A percentile compares a stretch with the other conserved stretches of the same genome.
These are phyloP conservation scores for Aspergillus sergii DNA, from an alignment of 2,329 filamentous ascomycete species.

Conservation along the genomic window DNA sequence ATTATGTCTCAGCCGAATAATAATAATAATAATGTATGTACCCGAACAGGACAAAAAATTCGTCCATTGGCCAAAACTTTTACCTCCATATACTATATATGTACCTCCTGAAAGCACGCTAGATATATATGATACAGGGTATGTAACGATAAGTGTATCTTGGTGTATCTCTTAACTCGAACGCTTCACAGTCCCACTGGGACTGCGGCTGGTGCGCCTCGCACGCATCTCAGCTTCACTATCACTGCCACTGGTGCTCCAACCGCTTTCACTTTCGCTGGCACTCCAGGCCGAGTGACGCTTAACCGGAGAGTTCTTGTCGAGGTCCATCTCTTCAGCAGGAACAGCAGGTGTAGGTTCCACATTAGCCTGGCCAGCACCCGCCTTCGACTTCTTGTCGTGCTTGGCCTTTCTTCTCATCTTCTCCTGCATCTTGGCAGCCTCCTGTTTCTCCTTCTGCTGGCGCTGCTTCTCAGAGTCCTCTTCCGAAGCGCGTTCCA, in stretches of 20 bases:
- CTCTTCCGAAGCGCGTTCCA: slow-evolving; percentile 36
- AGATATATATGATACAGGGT: not conserved
- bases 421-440: slow-evolving; percentile 28
- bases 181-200: not conserved
- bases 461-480: slow-evolving; percentile 28
- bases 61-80: not conserved
- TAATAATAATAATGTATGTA: not conserved
- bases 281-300: slow-evolving; percentile 35
- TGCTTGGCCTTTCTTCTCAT: slow-evolving; percentile 24
- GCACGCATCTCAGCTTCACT: not conserved
- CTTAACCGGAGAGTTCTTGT: slow-evolving; percentile 1
- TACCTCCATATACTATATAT: not conserved
- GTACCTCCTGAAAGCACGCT: not conserved
- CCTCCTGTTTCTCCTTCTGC: slow-evolving; percentile 25
- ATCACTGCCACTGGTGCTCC: slow-evolving; percentile 31
- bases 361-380: not conserved
- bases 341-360: not conserved
- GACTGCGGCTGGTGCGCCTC: not conserved
- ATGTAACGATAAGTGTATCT: not conserved
- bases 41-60: not conserved
- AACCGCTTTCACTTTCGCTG: slow-evolving; percentile 41
- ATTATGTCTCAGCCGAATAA: not conserved
- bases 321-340: slow-evolving; percentile 4
- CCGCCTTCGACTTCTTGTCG: slow-evolving; percentile 23
- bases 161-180: not conserved